Base-by-base conservation (phyloP, 176 grass and related monocot genomes). In the Avena sativa region DNA sequence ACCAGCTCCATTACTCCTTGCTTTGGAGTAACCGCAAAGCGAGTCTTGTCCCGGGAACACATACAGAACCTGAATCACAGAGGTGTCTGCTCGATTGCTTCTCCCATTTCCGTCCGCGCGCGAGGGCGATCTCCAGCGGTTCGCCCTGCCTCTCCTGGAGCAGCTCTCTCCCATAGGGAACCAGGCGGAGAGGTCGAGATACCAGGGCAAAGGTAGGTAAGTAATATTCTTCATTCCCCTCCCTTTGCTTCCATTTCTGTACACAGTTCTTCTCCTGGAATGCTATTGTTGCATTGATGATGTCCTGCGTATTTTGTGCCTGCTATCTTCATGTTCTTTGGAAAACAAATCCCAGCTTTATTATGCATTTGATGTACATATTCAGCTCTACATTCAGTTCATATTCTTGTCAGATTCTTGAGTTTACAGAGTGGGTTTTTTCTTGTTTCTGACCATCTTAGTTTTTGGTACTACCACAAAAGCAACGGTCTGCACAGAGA, bases 1-100 rank as follows among this genome's bases (percentile, higher is more conserved):
- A 84, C 85, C 6, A 76, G 53, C 60, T 81, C 60, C 76, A 81
- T 88, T 73, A 76, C 76, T 80, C 81, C 63, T 50, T 46, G 86
- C 81, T 68, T 86, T 81, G 76, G 84, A 89, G 84, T 87, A 89
- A 69, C 70, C 86, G 84, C 84, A 80, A 87, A 87, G 87, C 76
- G 52, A 77, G 74, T 43, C 40, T 69, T 76, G 57, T 65, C 70
- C 75, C 17, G 19, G 52, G 80, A 86, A 73, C 70, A 71, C 58
- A 48, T 26, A 53, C 83, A 60, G 57, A 75, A 87, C 36, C 76
- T 55, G 74, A 87, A 81, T 68, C 72, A 49, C 75, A 69, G 48
- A 81, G 74, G 47, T 85, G 59, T 76, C 82, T 81, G 85, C 47
- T 89, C 23, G 69, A 65, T 78, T 87, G 30, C 32, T 62, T 58